A percentile compares a stretch with the other conserved stretches of the same genome.
These are phyloP conservation scores for Colletotrichum neosansevieriae DNA, from an alignment of 2,329 filamentous ascomycete species.

Conservation along the genomic window DNA sequence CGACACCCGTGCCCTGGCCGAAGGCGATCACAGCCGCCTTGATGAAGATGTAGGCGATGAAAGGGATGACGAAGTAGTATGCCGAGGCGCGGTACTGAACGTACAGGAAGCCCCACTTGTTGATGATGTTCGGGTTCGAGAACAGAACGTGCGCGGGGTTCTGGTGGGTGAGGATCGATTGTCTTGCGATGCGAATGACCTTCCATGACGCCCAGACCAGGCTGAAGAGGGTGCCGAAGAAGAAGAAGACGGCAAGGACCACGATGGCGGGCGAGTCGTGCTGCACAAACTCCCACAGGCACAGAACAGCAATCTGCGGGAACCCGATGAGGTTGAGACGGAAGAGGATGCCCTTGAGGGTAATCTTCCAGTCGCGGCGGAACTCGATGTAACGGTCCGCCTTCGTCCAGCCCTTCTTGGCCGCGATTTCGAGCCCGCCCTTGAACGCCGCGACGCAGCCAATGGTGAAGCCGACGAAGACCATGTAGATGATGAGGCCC, in stretches of 20 bases:
- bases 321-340: slow-evolving; percentile 91
- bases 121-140: slow-evolving; percentile 90
- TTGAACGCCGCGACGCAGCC: slow-evolving; percentile 84
- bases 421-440: slow-evolving; percentile 79
- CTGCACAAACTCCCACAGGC: slow-evolving; percentile 92
- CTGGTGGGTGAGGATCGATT: slow-evolving; percentile 91
- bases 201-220: slow-evolving; percentile 90
- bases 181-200: slow-evolving; percentile 88
- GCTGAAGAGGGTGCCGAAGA: slow-evolving; percentile 82
- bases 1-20: slow-evolving; percentile 75
- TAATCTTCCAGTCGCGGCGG: slow-evolving; percentile 92
- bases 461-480: slow-evolving; percentile 82
- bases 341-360: slow-evolving; percentile 94
- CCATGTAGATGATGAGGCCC: slow-evolving; percentile 87
- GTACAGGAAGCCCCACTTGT: slow-evolving; percentile 99
- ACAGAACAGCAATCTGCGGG: slow-evolving; percentile 89
- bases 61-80: slow-evolving; percentile 92
- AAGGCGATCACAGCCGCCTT: slow-evolving; percentile 92
- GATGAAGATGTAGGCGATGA: slow-evolving; percentile 81
- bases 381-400: slow-evolving; percentile 91
- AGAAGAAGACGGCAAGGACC: slow-evolving; percentile 88
- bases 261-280: slow-evolving; percentile 88
- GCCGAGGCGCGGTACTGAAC: slow-evolving; percentile 96
- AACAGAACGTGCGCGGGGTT: slow-evolving; percentile 98
- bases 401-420: slow-evolving; percentile 82